A percentile compares a stretch with the other conserved stretches of the same genome.
phyloP scores from a whole-genome alignment of 2,329 filamentous ascomycete genomes.

The Arthrobotrys megalospora region DNA sequence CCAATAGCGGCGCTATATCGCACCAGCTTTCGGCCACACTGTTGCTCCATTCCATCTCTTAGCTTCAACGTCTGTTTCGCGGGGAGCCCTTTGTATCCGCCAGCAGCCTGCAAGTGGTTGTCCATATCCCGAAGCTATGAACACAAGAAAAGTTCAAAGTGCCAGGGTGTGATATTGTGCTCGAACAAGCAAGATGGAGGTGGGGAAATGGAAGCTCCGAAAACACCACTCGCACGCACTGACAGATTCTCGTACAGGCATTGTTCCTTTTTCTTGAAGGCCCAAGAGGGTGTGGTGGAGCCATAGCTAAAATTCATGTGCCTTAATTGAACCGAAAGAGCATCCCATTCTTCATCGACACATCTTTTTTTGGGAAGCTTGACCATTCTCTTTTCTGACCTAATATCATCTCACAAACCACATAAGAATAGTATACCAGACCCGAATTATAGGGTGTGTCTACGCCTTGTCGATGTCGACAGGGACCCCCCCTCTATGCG shows the following conservation, averaged over 20 bases:
- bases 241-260: slow-evolving; percentile 46
- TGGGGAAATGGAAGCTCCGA: slow-evolving; percentile 59
- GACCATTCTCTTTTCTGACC: slow-evolving; percentile 51
- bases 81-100: slow-evolving; percentile 27
- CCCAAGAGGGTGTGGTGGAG: slow-evolving; percentile 35
- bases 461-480: slow-evolving; percentile 59
- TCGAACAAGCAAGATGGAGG: slow-evolving; percentile 14
- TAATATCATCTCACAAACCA: slow-evolving; percentile 55
- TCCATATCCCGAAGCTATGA: slow-evolving; percentile 42
- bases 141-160: slow-evolving; percentile 36
- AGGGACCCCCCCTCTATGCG: slow-evolving; percentile 16
- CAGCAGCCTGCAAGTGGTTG: slow-evolving; percentile 33
- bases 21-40: slow-evolving; percentile 46
- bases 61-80: slow-evolving; percentile 46
- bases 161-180: slow-evolving; percentile 31
- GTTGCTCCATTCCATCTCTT: slow-evolving; percentile 47
- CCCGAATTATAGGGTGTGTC: slow-evolving; percentile 53
- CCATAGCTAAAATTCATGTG: slow-evolving; percentile 37
- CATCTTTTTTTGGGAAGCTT: slow-evolving; percentile 42
- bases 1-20: slow-evolving; percentile 59
- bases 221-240: slow-evolving; percentile 50
- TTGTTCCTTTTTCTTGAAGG: slow-evolving; percentile 30
- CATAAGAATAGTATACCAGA: slow-evolving; percentile 55
- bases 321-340: slow-evolving; percentile 15
- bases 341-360: slow-evolving; percentile 1